Evolutionary conservation across 495 filamentous ascomycete species (phyloP).

Genomic region (Trichoderma reesei): DNA sequence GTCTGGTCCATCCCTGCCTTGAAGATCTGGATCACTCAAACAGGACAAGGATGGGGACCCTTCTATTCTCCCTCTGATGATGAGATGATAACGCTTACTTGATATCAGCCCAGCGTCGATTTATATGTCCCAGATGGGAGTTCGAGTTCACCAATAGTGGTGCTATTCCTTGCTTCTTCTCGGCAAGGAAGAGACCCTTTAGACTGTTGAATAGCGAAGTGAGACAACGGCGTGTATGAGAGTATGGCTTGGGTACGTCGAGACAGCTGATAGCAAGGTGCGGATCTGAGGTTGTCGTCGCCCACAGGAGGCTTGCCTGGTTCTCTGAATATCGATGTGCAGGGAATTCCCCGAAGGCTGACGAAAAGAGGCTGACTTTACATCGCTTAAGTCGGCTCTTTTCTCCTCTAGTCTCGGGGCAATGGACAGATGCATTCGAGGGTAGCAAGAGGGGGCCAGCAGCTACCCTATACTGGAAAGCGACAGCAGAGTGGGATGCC

Average conservation of each 20-base stretch:
- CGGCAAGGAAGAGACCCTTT: too few species aligned
- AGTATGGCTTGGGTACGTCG: background rate
- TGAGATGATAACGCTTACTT: background rate
- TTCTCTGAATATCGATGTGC: background rate
- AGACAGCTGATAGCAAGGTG: background rate
- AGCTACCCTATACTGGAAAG: background rate
- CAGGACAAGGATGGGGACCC: background rate
- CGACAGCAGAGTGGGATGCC: background rate
- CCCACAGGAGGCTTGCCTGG: background rate
- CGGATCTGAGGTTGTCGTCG: background rate
- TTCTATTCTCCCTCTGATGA: background rate
- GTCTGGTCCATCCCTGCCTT: background rate
- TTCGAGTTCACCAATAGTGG: too few species aligned
- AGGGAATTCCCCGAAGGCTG: background rate
- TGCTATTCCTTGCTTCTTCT: background rate
- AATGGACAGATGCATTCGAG: background rate
- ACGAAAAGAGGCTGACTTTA: background rate
- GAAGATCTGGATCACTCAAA: background rate
- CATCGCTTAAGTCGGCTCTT: too few species aligned
- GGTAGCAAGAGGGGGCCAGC: background rate
- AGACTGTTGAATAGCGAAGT: too few species aligned
- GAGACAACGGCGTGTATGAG: slow-evolving; percentile 1
- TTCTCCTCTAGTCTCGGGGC: background rate
- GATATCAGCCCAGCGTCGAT: too few species aligned
- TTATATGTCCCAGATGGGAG: too few species aligned